A percentile compares a stretch with the other conserved stretches of the same genome.
Evolutionary conservation across 2,329 filamentous ascomycete genomes (phyloP).

Genomic region (Fonsecaea pedrosoi): DNA sequence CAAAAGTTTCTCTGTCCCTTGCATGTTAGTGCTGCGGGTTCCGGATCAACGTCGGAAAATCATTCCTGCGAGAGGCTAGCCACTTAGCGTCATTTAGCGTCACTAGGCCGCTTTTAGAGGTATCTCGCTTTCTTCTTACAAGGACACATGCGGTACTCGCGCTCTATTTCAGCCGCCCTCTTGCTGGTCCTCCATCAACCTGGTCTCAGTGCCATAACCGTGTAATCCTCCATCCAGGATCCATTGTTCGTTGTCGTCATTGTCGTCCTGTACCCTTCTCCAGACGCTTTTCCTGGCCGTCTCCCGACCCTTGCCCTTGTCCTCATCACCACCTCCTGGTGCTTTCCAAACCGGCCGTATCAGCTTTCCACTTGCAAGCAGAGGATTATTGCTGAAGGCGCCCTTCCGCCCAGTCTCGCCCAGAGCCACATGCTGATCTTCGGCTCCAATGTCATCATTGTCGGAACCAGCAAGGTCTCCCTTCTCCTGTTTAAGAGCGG

Average conservation of each 20-base stretch:
- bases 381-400: conserved; percentile 53
- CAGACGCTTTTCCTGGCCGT: conserved; percentile 48
- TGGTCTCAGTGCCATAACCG: conserved; percentile 43
- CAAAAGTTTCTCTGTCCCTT: conserved; percentile 5
- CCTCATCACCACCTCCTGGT: conserved; percentile 41
- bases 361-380: conserved; percentile 52
- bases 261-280: conserved; percentile 55
- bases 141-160: no score
- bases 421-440: conserved; percentile 34
- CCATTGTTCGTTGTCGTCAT: conserved; percentile 57
- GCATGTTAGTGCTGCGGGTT: not conserved
- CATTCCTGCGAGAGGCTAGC: not conserved
- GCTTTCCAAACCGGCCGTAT: conserved; percentile 55
- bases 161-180: conserved; percentile 22
- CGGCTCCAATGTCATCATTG: conserved; percentile 41
- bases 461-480: conserved; percentile 37
- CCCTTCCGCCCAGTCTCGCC: conserved; percentile 40
- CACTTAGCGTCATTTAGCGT: not conserved
- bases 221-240: conserved; percentile 54
- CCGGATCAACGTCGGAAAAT: conserved; percentile 1
- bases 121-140: not conserved
- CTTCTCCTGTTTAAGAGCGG: conserved; percentile 30
- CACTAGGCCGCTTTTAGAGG: not conserved
- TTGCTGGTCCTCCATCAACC: conserved; percentile 37
- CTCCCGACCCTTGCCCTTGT: conserved; percentile 33